Conservation (phyloP, 2,329 filamentous ascomycete species). For the Exophiala phaeomuriformis region DNA sequence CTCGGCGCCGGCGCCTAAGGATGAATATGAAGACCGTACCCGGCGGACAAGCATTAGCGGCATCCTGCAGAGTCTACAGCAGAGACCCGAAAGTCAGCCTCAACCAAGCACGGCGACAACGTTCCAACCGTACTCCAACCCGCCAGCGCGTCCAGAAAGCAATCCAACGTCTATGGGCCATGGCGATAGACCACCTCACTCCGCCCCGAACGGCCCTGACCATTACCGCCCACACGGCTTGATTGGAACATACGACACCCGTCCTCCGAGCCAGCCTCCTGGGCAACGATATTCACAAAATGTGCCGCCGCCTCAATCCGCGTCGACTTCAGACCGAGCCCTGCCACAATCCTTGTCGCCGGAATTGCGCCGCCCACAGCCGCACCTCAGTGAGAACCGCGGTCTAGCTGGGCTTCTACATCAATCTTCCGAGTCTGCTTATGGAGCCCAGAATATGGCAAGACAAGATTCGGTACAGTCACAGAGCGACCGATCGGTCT, state of each 20-base stretch:
- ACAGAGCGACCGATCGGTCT: slow-evolving; percentile 24
- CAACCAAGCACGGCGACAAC: slow-evolving; percentile 11
- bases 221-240: slow-evolving; percentile 17
- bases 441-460: slow-evolving; percentile 19
- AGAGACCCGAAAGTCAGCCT: slow-evolving; percentile 35
- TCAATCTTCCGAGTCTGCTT: slow-evolving; percentile 8
- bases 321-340: slow-evolving; percentile 10
- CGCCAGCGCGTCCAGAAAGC: slow-evolving; percentile 17
- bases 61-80: slow-evolving; percentile 37
- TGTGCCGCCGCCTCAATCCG: slow-evolving; percentile 9
- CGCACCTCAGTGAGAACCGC: slow-evolving; percentile 16
- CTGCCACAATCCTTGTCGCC: slow-evolving; percentile 19
- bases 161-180: slow-evolving; percentile 16
- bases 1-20: slow-evolving; percentile 8
- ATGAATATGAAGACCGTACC: slow-evolving; percentile 24
- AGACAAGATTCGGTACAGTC: slow-evolving; percentile 27
- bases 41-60: slow-evolving; percentile 40
- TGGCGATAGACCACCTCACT: slow-evolving; percentile 8
- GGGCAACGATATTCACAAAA: slow-evolving; percentile 10
- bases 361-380: slow-evolving; percentile 19
- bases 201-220: slow-evolving; percentile 8
- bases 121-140: slow-evolving; percentile 11
- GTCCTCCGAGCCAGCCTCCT: slow-evolving; percentile 18
- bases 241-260: slow-evolving; percentile 22
- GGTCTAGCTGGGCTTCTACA: slow-evolving; percentile 17